Evolutionary conservation across 2,329 filamentous ascomycete species (phyloP).

Genomic region (Nemania serpens): DNA sequence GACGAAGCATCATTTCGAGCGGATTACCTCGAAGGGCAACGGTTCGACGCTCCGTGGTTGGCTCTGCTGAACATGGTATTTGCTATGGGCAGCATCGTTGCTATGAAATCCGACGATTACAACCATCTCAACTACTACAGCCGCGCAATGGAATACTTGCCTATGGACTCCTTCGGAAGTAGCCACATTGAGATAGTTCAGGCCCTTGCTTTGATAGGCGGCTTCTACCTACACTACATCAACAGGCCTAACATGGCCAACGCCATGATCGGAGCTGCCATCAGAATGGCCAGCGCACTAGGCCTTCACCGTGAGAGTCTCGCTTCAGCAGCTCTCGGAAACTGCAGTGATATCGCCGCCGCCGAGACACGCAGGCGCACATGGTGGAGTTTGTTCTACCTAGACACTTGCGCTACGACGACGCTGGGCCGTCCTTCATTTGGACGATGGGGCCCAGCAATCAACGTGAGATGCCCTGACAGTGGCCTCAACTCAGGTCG

Average conservation of each 20-base stretch:
- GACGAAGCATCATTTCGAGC: constrained; percentile 73
- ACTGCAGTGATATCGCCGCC: constrained; percentile 53
- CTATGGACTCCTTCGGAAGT: constrained; percentile 69
- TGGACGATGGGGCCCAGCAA: constrained; percentile 68
- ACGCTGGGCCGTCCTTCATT: constrained; percentile 73
- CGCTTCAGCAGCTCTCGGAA: constrained; percentile 43
- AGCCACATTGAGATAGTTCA: constrained; percentile 76
- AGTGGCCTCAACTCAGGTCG: constrained; percentile 52
- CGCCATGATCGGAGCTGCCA: constrained; percentile 70
- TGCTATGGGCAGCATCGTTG: constrained; percentile 73
- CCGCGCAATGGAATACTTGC: constrained; percentile 68
- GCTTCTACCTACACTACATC: constrained; percentile 78
- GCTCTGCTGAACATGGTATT: constrained; percentile 77
- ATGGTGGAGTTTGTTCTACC: constrained; percentile 76
- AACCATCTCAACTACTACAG: constrained; percentile 73
- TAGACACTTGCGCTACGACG: constrained; percentile 75
- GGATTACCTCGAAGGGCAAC: constrained; percentile 64
- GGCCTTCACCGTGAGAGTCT: constrained; percentile 70
- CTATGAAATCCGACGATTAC: constrained; percentile 66
- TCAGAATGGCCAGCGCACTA: constrained; percentile 75
- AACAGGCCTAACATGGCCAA: constrained; percentile 79
- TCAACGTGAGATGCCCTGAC: constrained; percentile 67
- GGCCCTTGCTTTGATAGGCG: constrained; percentile 71
- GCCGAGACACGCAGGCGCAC: constrained; percentile 68
- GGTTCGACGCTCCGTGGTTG: constrained; percentile 72